Base-by-base conservation (phyloP, 768 basidiomycete species). In the Suillus spraguei region DNA sequence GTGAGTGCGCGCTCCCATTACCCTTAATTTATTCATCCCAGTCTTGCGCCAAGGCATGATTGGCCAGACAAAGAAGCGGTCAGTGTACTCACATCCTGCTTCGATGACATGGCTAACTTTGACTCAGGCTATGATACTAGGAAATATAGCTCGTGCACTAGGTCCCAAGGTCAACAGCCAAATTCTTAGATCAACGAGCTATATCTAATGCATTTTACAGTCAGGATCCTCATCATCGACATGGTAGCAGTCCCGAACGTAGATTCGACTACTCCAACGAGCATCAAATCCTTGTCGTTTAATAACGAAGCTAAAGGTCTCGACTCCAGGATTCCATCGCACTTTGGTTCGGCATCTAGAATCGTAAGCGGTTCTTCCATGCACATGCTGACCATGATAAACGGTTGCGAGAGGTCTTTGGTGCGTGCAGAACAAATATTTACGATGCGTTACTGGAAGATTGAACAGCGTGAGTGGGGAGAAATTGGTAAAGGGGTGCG, bases 21-120 rank as follows among this genome's bases (percentile, higher is more conserved):
- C 3, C 44, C 20, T 13, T 16, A 9, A 35, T n/a, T 38, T 44
- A 2, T 9, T 61, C 22, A 24, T 20, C 50, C n/a, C 17, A 32
- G 13, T 28, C 3, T 17, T 49, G 20, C 11, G 35, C 13, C 55
- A n/a, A 67, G 65, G 46, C 66, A 67, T 60, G 61, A 67, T 41
- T 67, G 66, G 66, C 66, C 66, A 3, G 65, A 67, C 28, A 36
- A 60, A 52, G 66, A 60, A 35, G 52, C 53, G 36, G 60, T 61
- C 20, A 10, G 36, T 38, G 17, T 33, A 5, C 4, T n/a, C 7
- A 38, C 50, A 60, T n/a, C 2, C 38, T 39, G 8, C 39, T 39
- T 13, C 11, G 13, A 13, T 32, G 28, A 11, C 17, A n/a, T 38
- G 14, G 11, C 60, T 60, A 9, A 54, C 24, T 32, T 24, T 28